Conservation (phyloP, 768 basidiomycete species). For the Auriculariales sp. region DNA sequence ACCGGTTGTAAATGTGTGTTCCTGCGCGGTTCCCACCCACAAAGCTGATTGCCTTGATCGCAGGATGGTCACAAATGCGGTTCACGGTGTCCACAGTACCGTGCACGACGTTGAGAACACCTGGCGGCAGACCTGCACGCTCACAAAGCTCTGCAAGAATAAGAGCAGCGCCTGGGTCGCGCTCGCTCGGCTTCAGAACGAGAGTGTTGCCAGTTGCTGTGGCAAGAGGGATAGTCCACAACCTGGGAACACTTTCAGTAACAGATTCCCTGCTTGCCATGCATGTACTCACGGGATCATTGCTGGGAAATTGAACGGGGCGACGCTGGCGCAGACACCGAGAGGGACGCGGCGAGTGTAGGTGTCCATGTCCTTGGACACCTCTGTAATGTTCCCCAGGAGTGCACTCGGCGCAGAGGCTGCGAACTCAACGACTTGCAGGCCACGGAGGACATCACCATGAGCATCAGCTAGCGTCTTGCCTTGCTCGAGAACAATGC, state of each 20-base stretch:
- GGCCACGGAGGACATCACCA: slow-evolving; percentile 83
- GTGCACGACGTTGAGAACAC: slow-evolving; percentile 86
- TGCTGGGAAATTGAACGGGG: slow-evolving; percentile 86
- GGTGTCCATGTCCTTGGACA: slow-evolving; percentile 86
- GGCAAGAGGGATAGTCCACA: slow-evolving; percentile 85
- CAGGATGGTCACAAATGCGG: slow-evolving; percentile 81
- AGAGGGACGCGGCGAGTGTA: slow-evolving; percentile 70
- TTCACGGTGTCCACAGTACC: slow-evolving; percentile 85
- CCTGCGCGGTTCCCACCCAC: slow-evolving; percentile 91
- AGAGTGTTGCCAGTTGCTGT: slow-evolving; percentile 85
- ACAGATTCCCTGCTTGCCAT: not conserved
- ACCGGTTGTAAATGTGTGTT: slow-evolving; percentile 83
- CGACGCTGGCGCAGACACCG: slow-evolving; percentile 43
- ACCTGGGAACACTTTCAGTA: slow-evolving; percentile 59
- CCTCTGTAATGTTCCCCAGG: slow-evolving; percentile 87
- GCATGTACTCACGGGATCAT: slow-evolving; percentile 20
- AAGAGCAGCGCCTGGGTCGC: slow-evolving; percentile 94
- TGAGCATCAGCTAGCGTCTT: slow-evolving; percentile 92
- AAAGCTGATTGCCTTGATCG: slow-evolving; percentile 90
- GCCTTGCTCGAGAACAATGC: slow-evolving; percentile 90
- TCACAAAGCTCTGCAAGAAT: slow-evolving; percentile 93
- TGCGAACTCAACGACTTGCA: slow-evolving; percentile 73
- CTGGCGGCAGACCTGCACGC: slow-evolving; percentile 71
- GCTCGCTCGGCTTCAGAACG: slow-evolving; percentile 88
- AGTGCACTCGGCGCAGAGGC: slow-evolving; percentile 71